Base-by-base conservation (phyloP, 2,329 filamentous ascomycete species). In the Claviceps sorghi region DNA sequence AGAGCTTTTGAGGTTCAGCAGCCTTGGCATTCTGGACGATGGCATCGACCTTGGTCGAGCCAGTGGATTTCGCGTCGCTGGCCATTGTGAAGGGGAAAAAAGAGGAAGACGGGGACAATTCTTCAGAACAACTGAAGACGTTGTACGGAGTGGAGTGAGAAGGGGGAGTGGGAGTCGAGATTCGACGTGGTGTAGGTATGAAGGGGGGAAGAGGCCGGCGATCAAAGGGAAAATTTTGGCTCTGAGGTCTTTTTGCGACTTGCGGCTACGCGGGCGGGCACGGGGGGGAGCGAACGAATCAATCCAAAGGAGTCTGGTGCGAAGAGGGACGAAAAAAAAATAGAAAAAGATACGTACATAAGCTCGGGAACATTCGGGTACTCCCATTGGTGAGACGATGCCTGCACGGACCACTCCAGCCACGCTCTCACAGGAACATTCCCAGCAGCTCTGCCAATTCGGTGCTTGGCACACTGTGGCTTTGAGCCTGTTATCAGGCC, bases 21-120 rank as follows among this genome's bases (percentile, higher is more conserved):
- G 66, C 66, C 61, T 67, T 67, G 60, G 67, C 63, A 58, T 65
- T 66, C 64, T 70, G 64, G 62, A 71, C 65, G 61, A 70, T 64
- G 61, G 69, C 67, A 53, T 72, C 68, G 67, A 72, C 65, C 68
- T 72, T 71, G 62, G 67, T 59, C 62, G 68, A 69, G 63, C 63
- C 65, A 58, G 67, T 69, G 54, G 65, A 63, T 53, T 60, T 59
- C 43, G 62, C 54, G 56, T 62, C 59, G 59, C 65, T 61, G 58
- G 73, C 67, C 73, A 76, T 75, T 71, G 66, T 66, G 65, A 63
- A 34, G n/a, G n/a, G 10, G 13, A 1, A 26, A 34, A n/a, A 51
- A 26, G 26, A 26, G 26, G 26, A 54, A 49, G 26, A 51, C n/a
- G 11, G 32, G 11, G 21, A 22, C 42, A 30, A 22, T 50, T 48